These are phyloP conservation scores for Eleusine coracana DNA, from an alignment of 176 grass and related monocot genomes.

Conservation along the genomic window DNA sequence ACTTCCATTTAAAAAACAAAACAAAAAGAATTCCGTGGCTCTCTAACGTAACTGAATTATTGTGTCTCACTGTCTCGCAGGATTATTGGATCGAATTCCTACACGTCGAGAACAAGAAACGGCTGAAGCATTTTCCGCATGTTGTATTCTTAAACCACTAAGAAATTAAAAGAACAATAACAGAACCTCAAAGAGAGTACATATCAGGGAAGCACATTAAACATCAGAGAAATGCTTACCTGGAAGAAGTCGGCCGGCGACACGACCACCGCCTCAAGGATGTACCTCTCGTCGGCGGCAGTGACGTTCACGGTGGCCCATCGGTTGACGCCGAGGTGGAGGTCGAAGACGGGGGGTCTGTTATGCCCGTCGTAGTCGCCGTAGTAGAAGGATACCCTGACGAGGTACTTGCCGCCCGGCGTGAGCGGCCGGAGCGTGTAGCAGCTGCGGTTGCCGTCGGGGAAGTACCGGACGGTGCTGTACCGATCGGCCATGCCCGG, in stretches of 20 bases:
- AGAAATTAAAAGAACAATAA: no score
- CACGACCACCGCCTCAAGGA: slow-evolving; percentile 36
- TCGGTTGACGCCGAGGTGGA: slow-evolving; percentile 49
- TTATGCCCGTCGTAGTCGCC: slow-evolving; percentile 52
- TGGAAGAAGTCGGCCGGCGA: slow-evolving; percentile 37
- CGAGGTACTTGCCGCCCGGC: slow-evolving; percentile 36
- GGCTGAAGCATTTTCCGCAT: neutral
- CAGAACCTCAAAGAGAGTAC: no score
- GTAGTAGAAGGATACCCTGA: slow-evolving; percentile 45
- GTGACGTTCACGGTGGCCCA: slow-evolving; percentile 60
- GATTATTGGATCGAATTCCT: neutral
- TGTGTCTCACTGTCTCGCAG: neutral
- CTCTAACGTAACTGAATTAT: neutral
- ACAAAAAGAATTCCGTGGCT: no score
- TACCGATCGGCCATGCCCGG: neutral
- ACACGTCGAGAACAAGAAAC: neutral
- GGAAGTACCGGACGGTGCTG: slow-evolving; percentile 49
- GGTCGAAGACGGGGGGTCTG: slow-evolving; percentile 25
- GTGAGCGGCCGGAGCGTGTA: slow-evolving; percentile 44
- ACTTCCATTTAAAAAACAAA: no score
- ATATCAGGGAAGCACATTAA: no score
- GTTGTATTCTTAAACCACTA: no score
- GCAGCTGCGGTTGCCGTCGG: slow-evolving; percentile 44
- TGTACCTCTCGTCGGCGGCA: neutral
- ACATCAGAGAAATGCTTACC: slow-evolving; percentile 11